Percentiles rank a stretch among this genome's conserved stretches.
Evolutionary conservation across 2,329 filamentous ascomycete species (phyloP).

Genomic region (Karstenula rhodostoma): DNA sequence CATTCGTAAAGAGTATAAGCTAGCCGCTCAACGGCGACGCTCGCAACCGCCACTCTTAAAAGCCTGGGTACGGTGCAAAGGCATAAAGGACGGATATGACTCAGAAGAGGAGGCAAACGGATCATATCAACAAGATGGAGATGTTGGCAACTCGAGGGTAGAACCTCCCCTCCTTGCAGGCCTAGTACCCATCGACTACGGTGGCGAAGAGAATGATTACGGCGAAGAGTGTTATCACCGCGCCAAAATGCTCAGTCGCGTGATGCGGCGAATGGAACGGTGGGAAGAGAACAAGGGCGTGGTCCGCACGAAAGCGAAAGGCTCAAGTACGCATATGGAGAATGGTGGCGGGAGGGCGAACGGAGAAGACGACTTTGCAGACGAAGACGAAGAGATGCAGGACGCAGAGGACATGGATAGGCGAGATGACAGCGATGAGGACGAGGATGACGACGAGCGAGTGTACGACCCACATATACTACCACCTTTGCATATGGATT

Average conservation of each 20-base stretch:
- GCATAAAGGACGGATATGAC: conserved; percentile 56
- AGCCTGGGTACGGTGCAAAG: conserved; percentile 69
- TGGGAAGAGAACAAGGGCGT: conserved; percentile 65
- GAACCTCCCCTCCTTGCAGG: conserved; percentile 57
- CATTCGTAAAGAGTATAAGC: conserved; percentile 71
- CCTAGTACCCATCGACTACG: conserved; percentile 64
- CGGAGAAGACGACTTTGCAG: conserved; percentile 39
- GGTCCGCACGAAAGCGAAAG: conserved; percentile 35
- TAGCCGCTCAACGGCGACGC: conserved; percentile 67
- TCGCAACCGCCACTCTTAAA: conserved; percentile 73
- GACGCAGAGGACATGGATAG: conserved; percentile 30
- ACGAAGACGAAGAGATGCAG: conserved; percentile 42
- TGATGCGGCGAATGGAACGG: conserved; percentile 70
- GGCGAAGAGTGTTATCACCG: conserved; percentile 77
- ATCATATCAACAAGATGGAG: conserved; percentile 49
- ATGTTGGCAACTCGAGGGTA: conserved; percentile 34
- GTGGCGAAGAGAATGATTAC: conserved; percentile 72
- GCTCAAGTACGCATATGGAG: conserved; percentile 18
- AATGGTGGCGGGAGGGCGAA: conserved; percentile 27
- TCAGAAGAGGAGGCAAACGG: conserved; percentile 51
- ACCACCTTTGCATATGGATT: conserved; percentile 14
- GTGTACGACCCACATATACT: conserved; percentile 23
- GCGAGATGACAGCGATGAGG: conserved; percentile 44
- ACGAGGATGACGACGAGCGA: conserved; percentile 46
- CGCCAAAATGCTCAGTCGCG: conserved; percentile 70